These are phyloP conservation scores for Magnaporthiopsis incrustans DNA, from an alignment of 2,329 filamentous ascomycete species.

Conservation along the genomic window DNA sequence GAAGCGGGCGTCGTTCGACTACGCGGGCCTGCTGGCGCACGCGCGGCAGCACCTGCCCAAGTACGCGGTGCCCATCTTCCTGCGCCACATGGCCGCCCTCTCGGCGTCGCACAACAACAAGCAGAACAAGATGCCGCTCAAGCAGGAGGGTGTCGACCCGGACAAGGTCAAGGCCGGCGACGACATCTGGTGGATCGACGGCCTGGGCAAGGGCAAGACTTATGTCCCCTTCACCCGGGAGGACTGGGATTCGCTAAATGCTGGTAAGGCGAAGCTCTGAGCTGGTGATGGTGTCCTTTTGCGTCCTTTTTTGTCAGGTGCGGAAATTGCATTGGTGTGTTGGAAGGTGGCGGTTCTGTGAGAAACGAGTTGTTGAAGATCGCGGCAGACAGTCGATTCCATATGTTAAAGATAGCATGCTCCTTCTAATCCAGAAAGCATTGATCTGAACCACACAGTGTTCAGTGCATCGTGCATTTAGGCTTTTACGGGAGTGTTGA, in stretches of 20 bases:
- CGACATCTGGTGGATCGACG: slow-evolving; percentile 47
- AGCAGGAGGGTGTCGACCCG: slow-evolving; percentile 59
- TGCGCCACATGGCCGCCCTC: slow-evolving; percentile 51
- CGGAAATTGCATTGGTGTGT: background rate
- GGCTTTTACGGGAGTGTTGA: no score
- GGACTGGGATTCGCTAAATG: slow-evolving; percentile 44
- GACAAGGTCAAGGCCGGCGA: slow-evolving; percentile 33
- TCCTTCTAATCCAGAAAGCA: background rate
- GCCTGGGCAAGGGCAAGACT: slow-evolving; percentile 41
- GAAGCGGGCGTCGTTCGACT: slow-evolving; percentile 41
- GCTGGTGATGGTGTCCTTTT: no score
- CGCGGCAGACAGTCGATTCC: background rate
- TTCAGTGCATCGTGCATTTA: no score
- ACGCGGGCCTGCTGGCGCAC: slow-evolving; percentile 49
- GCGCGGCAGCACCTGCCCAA: slow-evolving; percentile 53
- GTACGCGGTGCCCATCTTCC: slow-evolving; percentile 70
- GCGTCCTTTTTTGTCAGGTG: background rate
- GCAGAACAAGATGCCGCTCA: slow-evolving; percentile 66
- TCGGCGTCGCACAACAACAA: slow-evolving; percentile 69
- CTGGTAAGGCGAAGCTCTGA: slow-evolving; percentile 21
- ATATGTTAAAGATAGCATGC: background rate
- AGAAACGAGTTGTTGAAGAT: background rate
- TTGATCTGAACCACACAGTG: no score
- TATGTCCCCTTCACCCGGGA: slow-evolving; percentile 51
- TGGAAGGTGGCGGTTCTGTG: background rate